phyloP scores from a whole-genome alignment of 305 asterid genomes.

The Fraxinus nigra region DNA sequence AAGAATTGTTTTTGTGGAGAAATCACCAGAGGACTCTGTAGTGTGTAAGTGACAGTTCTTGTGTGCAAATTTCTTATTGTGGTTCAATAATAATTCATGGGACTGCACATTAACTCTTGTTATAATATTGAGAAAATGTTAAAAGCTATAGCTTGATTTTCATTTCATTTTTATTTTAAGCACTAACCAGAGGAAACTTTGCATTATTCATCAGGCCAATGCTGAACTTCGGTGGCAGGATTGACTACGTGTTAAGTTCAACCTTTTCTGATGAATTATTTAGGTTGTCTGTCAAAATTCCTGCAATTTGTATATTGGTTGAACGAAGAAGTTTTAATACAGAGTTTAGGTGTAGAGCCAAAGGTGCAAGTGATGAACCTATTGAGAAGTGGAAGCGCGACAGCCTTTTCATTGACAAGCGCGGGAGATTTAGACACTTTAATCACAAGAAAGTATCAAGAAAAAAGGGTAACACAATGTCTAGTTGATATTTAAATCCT shows the following conservation, averaged over 20 bases:
- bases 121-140: not conserved
- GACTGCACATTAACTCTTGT: not conserved
- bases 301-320: constrained; percentile 30
- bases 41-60: not conserved
- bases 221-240: not conserved
- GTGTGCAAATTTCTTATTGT: not conserved
- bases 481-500: not conserved
- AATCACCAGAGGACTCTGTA: not conserved
- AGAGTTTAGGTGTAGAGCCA: constrained; percentile 46
- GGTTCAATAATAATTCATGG: not conserved
- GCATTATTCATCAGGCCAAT: not conserved
- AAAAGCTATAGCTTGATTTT: not conserved
- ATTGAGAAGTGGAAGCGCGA: constrained; percentile 64
- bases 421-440: constrained; percentile 57
- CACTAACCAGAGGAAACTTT: not conserved
- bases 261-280: constrained; percentile 4
- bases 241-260: not conserved
- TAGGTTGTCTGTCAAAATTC: constrained; percentile 55
- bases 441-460: constrained; percentile 76
- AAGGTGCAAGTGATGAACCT: constrained; percentile 41
- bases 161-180: not conserved
- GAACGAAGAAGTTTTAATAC: constrained; percentile 37
- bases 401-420: constrained; percentile 62
- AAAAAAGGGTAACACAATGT: constrained; percentile 47
- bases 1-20: not conserved